phyloP scores from a whole-genome alignment of 2,329 filamentous ascomycete species.

The Fusarium guadeloupense region DNA sequence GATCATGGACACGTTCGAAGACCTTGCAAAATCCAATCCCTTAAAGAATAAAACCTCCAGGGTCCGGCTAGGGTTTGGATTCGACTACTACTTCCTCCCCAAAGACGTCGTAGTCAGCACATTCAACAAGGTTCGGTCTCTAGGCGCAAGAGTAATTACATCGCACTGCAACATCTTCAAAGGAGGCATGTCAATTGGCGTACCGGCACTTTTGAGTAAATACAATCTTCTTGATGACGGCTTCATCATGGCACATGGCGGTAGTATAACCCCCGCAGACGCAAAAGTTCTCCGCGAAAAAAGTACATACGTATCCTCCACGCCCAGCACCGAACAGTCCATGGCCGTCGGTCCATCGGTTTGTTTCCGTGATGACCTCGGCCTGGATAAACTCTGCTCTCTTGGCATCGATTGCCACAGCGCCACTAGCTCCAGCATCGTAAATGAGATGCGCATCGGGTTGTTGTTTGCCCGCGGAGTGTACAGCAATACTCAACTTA shows the following conservation, averaged over 20 bases:
- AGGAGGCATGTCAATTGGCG: background rate
- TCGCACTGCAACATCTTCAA: constrained; percentile 8
- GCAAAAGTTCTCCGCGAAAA: background rate
- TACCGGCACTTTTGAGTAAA: background rate
- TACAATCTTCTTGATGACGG: background rate
- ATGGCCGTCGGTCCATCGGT: constrained; percentile 11
- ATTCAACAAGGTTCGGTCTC: background rate
- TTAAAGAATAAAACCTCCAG: background rate
- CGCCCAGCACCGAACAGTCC: constrained; percentile 19
- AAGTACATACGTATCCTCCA: constrained; percentile 4
- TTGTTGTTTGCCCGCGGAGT: background rate
- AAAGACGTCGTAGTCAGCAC: background rate
- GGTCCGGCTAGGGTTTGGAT: constrained; percentile 14
- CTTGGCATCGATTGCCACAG: constrained; percentile 6
- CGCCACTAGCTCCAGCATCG: background rate
- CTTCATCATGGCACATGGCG: constrained; percentile 12
- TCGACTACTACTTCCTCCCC: constrained; percentile 17
- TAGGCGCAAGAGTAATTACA: background rate
- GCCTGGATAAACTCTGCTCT: background rate
- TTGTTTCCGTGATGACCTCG: constrained; percentile 2
- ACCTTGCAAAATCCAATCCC: background rate
- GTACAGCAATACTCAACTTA: background rate
- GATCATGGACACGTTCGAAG: constrained; percentile 4
- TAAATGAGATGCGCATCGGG: constrained; percentile 1
- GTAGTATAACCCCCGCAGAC: background rate